phyloP scores from a whole-genome alignment of 306 rosid species.

The Vigna radiata region DNA sequence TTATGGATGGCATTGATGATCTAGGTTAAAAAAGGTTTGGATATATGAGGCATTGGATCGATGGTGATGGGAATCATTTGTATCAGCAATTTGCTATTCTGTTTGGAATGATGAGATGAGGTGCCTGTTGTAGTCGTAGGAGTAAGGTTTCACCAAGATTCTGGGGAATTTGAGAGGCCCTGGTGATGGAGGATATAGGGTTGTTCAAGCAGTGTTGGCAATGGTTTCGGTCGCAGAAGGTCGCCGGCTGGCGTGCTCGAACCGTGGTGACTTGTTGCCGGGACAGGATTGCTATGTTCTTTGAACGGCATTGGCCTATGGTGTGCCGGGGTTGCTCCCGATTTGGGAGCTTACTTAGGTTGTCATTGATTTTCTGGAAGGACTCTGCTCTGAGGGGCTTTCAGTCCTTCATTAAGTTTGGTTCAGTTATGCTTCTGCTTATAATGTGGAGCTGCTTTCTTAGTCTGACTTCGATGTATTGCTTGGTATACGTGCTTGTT shows the following conservation, averaged over 20 bases:
- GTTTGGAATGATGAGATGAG: conserved; percentile 28
- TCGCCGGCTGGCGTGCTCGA: conserved; percentile 56
- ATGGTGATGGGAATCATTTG: conserved; percentile 51
- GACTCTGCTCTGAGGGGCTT: conserved; percentile 78
- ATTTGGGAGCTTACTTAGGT: conserved; percentile 58
- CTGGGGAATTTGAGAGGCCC: conserved; percentile 40
- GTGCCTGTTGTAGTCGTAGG: conserved; percentile 24
- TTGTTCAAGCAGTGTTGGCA: conserved; percentile 85
- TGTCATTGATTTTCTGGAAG: conserved; percentile 71
- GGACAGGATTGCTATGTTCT: conserved; percentile 57
- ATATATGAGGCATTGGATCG: conserved; percentile 45
- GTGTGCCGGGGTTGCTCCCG: conserved; percentile 72
- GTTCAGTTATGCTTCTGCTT: conserved; percentile 84
- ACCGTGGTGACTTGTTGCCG: conserved; percentile 53
- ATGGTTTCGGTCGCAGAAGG: conserved; percentile 82
- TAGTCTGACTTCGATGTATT: conserved; percentile 86
- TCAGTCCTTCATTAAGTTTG: conserved; percentile 68
- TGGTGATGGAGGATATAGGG: conserved; percentile 89
- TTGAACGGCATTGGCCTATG: conserved; percentile 88
- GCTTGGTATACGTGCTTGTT: conserved; percentile 86
- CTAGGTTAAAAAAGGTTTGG: conserved; percentile 42
- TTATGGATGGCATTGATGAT: conserved; percentile 67
- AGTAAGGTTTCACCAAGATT: conserved; percentile 41
- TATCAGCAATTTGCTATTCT: conserved; percentile 46
- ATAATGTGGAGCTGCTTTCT: conserved; percentile 98